Conservation (phyloP, 495 filamentous ascomycete genomes). For the Durotheca rogersii region DNA sequence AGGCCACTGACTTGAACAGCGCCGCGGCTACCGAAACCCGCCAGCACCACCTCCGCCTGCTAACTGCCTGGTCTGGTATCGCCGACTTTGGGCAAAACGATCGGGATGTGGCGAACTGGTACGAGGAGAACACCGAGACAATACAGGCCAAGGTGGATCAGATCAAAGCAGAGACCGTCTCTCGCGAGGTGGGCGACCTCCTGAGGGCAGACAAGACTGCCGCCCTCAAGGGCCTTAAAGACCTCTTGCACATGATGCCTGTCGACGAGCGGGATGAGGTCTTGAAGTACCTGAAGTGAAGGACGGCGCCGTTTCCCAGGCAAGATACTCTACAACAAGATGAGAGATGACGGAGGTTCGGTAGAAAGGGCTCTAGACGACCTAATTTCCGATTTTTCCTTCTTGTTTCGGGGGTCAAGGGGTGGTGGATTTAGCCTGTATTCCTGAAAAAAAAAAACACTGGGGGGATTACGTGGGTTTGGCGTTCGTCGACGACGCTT, state of each 20-base stretch:
- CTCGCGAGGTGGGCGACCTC: conserved; percentile 74
- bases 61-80: conserved; percentile 77
- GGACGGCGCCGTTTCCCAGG: neutral
- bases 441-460: too few relatives aligned
- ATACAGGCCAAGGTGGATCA: conserved; percentile 77
- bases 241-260: conserved; percentile 80
- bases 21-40: conserved; percentile 51
- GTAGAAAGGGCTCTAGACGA: too few relatives aligned
- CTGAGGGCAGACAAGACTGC: conserved; percentile 60
- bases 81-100: conserved; percentile 73
- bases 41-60: conserved; percentile 62
- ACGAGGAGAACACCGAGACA: conserved; percentile 88
- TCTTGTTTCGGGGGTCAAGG: too few relatives aligned
- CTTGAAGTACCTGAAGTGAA: conserved; percentile 64
- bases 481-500: too few relatives aligned
- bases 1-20: conserved; percentile 44
- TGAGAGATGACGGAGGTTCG: too few relatives aligned
- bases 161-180: conserved; percentile 73
- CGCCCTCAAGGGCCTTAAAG: conserved; percentile 83
- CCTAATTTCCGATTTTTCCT: too few relatives aligned
- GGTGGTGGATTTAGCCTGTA: too few relatives aligned
- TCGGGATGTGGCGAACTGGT: conserved; percentile 86
- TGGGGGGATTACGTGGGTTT: too few relatives aligned
- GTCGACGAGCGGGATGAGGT: conserved; percentile 84
- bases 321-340: too few relatives aligned